These are phyloP conservation scores for Paspalum notatum DNA, from an alignment of 176 grass and related monocot genomes.

Conservation along the genomic window DNA sequence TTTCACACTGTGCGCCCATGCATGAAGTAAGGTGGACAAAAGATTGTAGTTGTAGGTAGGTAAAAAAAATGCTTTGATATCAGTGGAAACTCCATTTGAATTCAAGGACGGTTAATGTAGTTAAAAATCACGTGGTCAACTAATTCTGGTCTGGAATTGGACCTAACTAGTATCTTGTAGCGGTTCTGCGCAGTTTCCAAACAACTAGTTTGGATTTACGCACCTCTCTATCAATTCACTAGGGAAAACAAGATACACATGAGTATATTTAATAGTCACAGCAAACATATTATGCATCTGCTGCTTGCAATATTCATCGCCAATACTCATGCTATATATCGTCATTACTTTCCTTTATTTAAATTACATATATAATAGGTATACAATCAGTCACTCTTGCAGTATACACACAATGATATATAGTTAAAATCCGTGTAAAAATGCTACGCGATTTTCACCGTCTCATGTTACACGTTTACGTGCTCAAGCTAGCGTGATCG, in stretches of 20 bases:
- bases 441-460: not conserved
- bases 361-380: not conserved
- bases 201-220: not conserved
- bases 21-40: too few relatives aligned
- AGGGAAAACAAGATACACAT: not conserved
- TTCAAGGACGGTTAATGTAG: not conserved
- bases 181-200: not conserved
- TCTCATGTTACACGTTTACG: not conserved
- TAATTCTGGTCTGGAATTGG: not conserved
- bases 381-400: not conserved
- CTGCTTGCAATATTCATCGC: not conserved
- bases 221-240: not conserved
- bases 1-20: too few relatives aligned
- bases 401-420: not conserved
- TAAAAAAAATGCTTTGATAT: too few relatives aligned
- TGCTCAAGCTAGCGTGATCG: not conserved
- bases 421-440: not conserved
- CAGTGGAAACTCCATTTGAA: not conserved
- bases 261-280: not conserved
- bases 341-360: not conserved
- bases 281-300: not conserved
- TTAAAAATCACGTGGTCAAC: slow-evolving; percentile 18
- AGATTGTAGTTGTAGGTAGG: too few relatives aligned
- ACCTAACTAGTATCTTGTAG: not conserved
- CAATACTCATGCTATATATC: not conserved